phyloP scores from a whole-genome alignment of 2,329 filamentous ascomycete species.

The Thielaviopsis punctulata region DNA sequence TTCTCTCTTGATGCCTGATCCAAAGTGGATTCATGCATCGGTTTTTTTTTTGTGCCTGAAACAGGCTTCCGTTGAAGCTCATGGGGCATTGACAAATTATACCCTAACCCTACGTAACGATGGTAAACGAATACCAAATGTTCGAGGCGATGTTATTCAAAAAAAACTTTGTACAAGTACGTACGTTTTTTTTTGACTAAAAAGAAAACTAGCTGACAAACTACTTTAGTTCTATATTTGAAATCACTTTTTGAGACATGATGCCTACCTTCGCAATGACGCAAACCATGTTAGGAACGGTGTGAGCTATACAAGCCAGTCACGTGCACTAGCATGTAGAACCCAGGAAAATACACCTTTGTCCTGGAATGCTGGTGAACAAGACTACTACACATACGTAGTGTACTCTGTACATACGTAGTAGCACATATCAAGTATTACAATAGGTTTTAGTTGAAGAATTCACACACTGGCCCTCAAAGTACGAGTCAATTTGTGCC shows the following conservation, averaged over 20 bases:
- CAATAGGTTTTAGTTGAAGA: too few species aligned
- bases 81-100: not conserved
- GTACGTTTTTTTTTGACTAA: too few species aligned
- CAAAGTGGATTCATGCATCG: not conserved
- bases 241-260: not conserved
- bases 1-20: not conserved
- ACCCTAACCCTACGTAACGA: too few species aligned
- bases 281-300: not conserved
- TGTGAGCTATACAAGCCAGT: not conserved
- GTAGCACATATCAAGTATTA: too few species aligned
- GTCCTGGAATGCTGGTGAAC: not conserved
- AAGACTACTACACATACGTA: not conserved
- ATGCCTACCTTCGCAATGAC: not conserved
- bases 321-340: not conserved
- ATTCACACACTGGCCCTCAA: too few species aligned
- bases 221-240: too few species aligned
- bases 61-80: too few species aligned
- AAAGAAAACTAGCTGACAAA: too few species aligned
- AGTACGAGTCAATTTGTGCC: too few species aligned
- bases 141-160: too few species aligned
- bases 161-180: too few species aligned
- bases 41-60: not conserved
- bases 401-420: not conserved
- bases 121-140: too few species aligned
- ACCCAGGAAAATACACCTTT: not conserved